Conservation (phyloP, 805 yeast genomes). For the Kodamaea jinghongensis region DNA sequence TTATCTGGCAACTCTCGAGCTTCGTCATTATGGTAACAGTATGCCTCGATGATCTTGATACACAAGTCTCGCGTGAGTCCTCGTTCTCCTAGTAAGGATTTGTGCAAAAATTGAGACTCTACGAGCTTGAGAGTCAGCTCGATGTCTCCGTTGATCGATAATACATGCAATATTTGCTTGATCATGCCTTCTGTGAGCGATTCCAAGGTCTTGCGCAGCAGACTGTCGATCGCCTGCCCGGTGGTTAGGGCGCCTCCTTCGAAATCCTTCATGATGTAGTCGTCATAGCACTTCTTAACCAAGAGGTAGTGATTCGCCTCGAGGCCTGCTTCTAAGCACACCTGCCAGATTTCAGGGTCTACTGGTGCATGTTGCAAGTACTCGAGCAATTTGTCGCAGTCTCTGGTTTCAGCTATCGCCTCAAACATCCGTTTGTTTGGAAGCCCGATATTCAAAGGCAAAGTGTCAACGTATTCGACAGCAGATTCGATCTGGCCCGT, state of each 20-base stretch:
- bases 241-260: constrained; percentile 18
- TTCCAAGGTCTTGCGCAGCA: constrained; percentile 12
- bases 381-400: constrained; percentile 19
- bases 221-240: constrained; percentile 23
- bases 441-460: neutral
- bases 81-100: constrained; percentile 28
- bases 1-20: constrained; percentile 16
- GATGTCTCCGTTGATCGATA: constrained; percentile 38
- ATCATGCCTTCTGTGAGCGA: constrained; percentile 24
- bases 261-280: constrained; percentile 29
- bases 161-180: constrained; percentile 26
- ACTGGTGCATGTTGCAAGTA: neutral
- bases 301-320: constrained; percentile 24
- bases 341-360: constrained; percentile 19
- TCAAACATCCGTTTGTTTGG: constrained; percentile 4
- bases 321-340: constrained; percentile 23
- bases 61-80: constrained; percentile 34
- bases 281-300: constrained; percentile 26
- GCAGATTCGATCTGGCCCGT: constrained; percentile 25
- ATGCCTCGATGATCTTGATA: constrained; percentile 32
- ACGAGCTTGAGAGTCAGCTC: constrained; percentile 31
- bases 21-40: constrained; percentile 21
- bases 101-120: constrained; percentile 36
- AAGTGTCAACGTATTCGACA: constrained; percentile 15
- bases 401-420: constrained; percentile 15